Evolutionary conservation across 148 eudicot genomes (phyloP).

Genomic region (Vaccinium vitisidaea): DNA sequence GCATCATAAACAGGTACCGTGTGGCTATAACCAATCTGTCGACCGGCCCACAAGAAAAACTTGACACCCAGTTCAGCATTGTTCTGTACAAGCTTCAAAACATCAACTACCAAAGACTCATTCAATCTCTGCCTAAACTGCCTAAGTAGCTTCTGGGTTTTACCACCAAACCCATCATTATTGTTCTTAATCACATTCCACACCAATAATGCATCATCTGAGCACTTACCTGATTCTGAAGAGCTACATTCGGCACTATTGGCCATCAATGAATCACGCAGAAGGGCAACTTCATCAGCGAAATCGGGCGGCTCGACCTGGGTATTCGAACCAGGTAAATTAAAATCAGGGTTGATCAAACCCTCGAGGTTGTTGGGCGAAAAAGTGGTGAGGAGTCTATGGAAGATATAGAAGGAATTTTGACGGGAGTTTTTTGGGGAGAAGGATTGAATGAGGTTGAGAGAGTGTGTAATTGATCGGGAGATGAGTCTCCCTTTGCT

Average conservation of each 20-base stretch:
- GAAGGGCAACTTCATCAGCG: constrained; percentile 40
- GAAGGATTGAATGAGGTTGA: background rate
- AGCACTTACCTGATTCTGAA: constrained; percentile 39
- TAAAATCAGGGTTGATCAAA: constrained; percentile 28
- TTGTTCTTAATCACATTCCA: constrained; percentile 41
- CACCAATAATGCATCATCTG: constrained; percentile 42
- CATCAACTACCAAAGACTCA: constrained; percentile 61
- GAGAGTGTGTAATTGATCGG: background rate
- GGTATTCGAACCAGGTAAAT: constrained; percentile 10
- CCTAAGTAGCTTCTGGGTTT: constrained; percentile 62
- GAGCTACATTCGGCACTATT: constrained; percentile 18
- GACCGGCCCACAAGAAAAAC: constrained; percentile 86
- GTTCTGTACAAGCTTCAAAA: constrained; percentile 51
- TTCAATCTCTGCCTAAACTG: constrained; percentile 58
- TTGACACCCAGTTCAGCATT: constrained; percentile 58
- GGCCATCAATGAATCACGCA: constrained; percentile 32
- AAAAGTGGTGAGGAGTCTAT: constrained; percentile 30
- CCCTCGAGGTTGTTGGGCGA: constrained; percentile 34
- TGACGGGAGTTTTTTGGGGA: background rate
- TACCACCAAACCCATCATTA: constrained; percentile 42
- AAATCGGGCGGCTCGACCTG: constrained; percentile 16
- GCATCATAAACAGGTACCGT: constrained; percentile 53
- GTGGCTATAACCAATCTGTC: constrained; percentile 83
- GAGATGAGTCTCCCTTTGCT: constrained; percentile 19
- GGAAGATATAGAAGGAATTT: constrained; percentile 4